Evolutionary conservation across 2,329 filamentous ascomycete species (phyloP), one percentile per base, ranked within the genome.

Genomic region (Aspergillus sp.): DNA sequence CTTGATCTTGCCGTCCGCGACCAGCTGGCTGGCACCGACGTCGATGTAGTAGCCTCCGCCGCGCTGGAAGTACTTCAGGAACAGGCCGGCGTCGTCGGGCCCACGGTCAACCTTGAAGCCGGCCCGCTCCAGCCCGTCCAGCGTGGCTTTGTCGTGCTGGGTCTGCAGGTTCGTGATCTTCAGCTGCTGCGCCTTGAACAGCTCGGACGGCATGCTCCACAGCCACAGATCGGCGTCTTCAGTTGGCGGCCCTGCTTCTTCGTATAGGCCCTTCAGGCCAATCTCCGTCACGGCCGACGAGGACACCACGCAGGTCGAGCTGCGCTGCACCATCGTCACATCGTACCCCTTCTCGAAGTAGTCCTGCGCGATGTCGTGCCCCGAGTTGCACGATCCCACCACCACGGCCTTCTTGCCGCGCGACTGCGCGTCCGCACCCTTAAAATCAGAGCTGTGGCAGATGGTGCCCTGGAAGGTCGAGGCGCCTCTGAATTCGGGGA

Each of bases 21-120:
- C 88, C 24, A 90, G 78, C 66, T 84, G 74, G 0, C 83, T 84
- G 0, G 82, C 84, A 0, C 88, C 88, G 1, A 89, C 86, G 61
- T 90, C 86, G 62, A 90, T 87, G 73, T 90, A 90, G 69, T 90
- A 90, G 0, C 88, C 87, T 0, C 88, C 88, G 1, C 87, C 87
- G 2, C 85, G 81, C 64, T 87, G 85, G 62, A 87, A 80, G 67
- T 89, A 90, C 71, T 89, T 88, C 55, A 83, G 73, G 58, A 85
- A 80, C 1, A 89, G 76, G 0, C 87, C 87, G 0, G 81, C 77
- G 0, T 78, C 81, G 55, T 87, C 81, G 0, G 84, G 82, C 0
- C 87, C 87, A 0, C 69, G 73, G 64, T 90, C 86, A 0, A 86
- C 72, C 55, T 81, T 81, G 78, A 90, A 90, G 0, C 88, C 88